Evolutionary conservation across 2,329 filamentous ascomycete species (phyloP).

Genomic region (Hymenoscyphus occultus): DNA sequence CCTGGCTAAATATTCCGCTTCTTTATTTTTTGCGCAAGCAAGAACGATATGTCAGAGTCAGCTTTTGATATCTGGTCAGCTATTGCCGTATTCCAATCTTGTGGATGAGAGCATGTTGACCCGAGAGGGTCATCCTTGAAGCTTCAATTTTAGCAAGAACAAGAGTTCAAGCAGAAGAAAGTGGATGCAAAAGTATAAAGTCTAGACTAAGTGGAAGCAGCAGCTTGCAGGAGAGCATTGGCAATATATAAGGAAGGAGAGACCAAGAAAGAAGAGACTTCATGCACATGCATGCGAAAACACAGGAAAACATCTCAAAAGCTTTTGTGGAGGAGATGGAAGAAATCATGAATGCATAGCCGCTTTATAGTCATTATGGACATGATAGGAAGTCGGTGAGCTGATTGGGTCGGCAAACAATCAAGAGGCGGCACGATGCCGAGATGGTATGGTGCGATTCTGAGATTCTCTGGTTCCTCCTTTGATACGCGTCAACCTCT

Average conservation of each 20-base stretch:
- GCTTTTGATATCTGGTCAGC: background rate
- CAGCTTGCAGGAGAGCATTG: background rate
- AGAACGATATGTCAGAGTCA: background rate
- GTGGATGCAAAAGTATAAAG: background rate
- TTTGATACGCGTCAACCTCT: background rate
- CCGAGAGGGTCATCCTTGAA: background rate
- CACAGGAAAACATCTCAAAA: background rate
- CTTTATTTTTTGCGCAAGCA: background rate
- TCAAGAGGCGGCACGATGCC: too few relatives aligned
- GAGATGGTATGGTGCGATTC: background rate
- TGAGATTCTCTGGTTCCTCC: background rate
- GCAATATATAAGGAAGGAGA: background rate
- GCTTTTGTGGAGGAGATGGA: background rate
- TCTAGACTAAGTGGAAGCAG: background rate
- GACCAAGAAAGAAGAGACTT: background rate
- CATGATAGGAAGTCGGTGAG: background rate
- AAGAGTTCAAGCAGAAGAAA: background rate
- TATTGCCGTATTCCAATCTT: background rate
- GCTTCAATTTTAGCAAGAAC: background rate
- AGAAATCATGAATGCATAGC: background rate
- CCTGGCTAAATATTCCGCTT: background rate
- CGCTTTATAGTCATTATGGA: too few relatives aligned
- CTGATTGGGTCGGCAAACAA: too few relatives aligned
- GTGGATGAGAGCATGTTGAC: background rate
- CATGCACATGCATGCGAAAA: too few relatives aligned